Base-by-base conservation (phyloP, 306 rosid species). In the Hippophae gyantsensis region DNA sequence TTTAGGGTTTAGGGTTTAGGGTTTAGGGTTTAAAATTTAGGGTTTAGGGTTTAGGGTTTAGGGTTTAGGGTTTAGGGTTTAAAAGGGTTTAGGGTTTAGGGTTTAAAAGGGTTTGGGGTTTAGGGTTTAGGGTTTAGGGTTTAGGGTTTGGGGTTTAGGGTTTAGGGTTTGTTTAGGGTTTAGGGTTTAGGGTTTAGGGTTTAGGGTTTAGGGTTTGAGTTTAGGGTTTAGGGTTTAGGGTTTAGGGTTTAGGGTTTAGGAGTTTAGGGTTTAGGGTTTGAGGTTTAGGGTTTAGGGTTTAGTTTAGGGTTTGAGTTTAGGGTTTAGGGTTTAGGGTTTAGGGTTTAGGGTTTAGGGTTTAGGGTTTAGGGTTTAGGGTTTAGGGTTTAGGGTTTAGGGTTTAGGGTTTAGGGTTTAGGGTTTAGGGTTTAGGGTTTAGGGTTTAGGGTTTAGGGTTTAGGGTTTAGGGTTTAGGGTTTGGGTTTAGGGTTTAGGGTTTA, bases 301-400 rank as follows among this genome's bases (percentile, higher is more conserved):
- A n/a, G n/a, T n/a, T n/a, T n/a, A n/a, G n/a, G n/a, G n/a, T n/a
- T n/a, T n/a, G n/a, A n/a, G n/a, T n/a, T n/a, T n/a, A 50, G 54
- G 54, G 54, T 50, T 50, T 50, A 50, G 54, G 54, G 54, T 50
- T 50, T 50, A 50, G 54, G 54, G 54, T 50, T 50, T 50, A 50
- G 54, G 54, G 54, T 50, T 50, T 50, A 50, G 54, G 54, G 54
- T 50, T 50, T 50, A 50, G 54, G 54, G 54, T 50, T 50, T 50
- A 50, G 54, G 54, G 54, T 50, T 50, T 50, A 50, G 54, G 54
- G 54, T 50, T 50, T 50, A 50, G 54, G 54, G 54, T 50, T 50
- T 50, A 50, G 54, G 54, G 54, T 50, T 50, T 50, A 50, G 54
- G 54, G 54, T 50, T 50, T 50, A 50, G 54, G 54, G 54, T 50